phyloP scores from a whole-genome alignment of 208 protist species.

The Leishmania major region DNA sequence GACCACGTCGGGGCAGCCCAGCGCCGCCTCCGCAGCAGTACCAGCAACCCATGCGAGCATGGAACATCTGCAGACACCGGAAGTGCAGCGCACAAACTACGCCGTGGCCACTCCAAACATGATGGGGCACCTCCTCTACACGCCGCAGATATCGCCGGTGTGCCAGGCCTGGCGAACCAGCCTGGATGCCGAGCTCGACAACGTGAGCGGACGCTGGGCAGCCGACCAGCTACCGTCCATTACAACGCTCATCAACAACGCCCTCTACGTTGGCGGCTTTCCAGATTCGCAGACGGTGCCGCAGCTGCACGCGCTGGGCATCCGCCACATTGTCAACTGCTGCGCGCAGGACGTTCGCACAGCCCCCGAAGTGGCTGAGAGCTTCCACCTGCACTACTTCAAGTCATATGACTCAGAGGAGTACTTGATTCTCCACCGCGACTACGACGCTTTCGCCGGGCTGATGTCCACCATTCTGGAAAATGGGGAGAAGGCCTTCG shows the following conservation, averaged over 20 bases:
- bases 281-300: constrained; percentile 66
- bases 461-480: constrained; percentile 46
- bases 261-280: constrained; percentile 80
- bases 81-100: constrained; percentile 28
- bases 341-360: constrained; percentile 63
- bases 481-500: constrained; percentile 68
- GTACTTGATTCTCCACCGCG: constrained; percentile 83
- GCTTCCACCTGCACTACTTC: constrained; percentile 58
- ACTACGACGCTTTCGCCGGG: constrained; percentile 67
- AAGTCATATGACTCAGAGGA: constrained; percentile 57
- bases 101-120: constrained; percentile 2
- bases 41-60: background rate
- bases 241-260: constrained; percentile 53
- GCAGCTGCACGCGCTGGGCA: constrained; percentile 45
- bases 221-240: constrained; percentile 39
- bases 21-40: background rate
- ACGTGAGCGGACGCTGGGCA: constrained; percentile 24
- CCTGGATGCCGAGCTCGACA: constrained; percentile 67
- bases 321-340: constrained; percentile 82
- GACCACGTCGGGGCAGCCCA: background rate
- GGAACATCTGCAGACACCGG: constrained; percentile 35
- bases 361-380: constrained; percentile 23
- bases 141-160: constrained; percentile 55
- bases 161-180: constrained; percentile 45
- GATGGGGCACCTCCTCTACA: constrained; percentile 45